Evolutionary conservation across 2,329 filamentous ascomycete genomes (phyloP).

Genomic region (Colletotrichum horii): DNA sequence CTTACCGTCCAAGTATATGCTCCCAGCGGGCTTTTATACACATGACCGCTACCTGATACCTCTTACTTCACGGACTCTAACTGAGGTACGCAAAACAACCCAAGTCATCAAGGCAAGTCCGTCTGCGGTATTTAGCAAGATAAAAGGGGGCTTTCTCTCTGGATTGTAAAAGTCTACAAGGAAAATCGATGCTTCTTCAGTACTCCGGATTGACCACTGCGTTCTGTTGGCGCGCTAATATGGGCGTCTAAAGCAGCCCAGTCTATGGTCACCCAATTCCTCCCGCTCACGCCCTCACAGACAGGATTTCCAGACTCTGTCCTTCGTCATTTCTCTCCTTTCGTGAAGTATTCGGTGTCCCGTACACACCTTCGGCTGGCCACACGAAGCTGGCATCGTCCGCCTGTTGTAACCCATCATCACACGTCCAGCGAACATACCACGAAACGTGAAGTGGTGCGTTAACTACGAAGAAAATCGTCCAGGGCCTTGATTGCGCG

Average conservation of each 20-base stretch:
- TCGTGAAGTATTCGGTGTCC: neutral
- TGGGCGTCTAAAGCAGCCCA: too few species aligned
- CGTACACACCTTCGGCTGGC: neutral
- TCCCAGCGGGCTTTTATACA: neutral
- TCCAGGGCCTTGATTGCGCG: too few species aligned
- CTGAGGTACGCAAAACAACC: neutral
- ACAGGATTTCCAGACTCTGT: neutral
- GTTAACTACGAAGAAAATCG: too few species aligned
- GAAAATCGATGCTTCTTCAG: too few species aligned
- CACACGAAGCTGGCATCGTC: neutral
- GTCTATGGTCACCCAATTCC: neutral
- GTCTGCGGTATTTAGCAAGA: rapidly evolving
- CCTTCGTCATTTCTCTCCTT: too few species aligned
- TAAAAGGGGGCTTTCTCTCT: neutral
- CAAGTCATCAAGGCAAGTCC: neutral
- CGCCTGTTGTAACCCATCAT: too few species aligned
- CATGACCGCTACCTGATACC: rapidly evolving
- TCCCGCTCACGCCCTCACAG: neutral
- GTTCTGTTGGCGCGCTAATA: too few species aligned
- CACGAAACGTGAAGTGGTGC: too few species aligned
- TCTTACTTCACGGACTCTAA: neutral
- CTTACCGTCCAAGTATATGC: too few species aligned
- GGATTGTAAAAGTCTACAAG: neutral
- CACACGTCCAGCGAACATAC: too few species aligned
- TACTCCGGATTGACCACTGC: too few species aligned